These are phyloP conservation scores for maize (Zea mays) DNA, from an alignment of 176 grass and related monocot species.

Conservation along the genomic window DNA sequence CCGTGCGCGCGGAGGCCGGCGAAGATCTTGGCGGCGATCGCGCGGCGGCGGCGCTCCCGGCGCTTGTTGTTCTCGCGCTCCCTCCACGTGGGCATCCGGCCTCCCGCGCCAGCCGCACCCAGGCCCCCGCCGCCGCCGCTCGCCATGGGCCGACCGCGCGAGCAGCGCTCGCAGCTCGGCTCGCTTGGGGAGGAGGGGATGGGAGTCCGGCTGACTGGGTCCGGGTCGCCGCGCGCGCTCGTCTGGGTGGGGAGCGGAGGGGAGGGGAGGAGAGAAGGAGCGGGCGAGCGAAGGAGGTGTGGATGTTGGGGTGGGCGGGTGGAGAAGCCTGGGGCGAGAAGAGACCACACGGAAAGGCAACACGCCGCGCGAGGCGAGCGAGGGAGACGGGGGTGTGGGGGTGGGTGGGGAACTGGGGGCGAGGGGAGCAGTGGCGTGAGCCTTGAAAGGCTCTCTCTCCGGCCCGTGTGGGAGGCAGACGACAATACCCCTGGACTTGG, in stretches of 20 bases:
- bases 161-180: not conserved
- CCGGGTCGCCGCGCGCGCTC: not conserved
- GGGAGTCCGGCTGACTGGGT: not conserved
- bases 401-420: not conserved
- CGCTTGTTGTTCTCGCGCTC: constrained; percentile 98
- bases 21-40: constrained; percentile 97
- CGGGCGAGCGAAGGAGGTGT: not conserved
- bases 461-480: not conserved
- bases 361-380: too few species aligned
- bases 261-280: not conserved
- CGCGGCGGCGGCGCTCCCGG: constrained; percentile 75
- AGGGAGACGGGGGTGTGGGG: not conserved
- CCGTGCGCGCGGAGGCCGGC: constrained; percentile 79
- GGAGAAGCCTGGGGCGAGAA: not conserved
- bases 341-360: too few species aligned
- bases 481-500: not conserved
- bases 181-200: not conserved
- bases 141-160: constrained; percentile 17
- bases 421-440: constrained; percentile 38
- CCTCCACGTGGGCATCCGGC: constrained; percentile 87
- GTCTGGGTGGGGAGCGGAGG: not conserved
- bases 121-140: constrained; percentile 10
- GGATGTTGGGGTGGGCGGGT: too few species aligned
- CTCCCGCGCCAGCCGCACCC: constrained; percentile 35
- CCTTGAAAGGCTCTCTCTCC: constrained; percentile 18